Conservation (phyloP, 2,329 filamentous ascomycete species). For the Aurifilum marmelostoma region DNA sequence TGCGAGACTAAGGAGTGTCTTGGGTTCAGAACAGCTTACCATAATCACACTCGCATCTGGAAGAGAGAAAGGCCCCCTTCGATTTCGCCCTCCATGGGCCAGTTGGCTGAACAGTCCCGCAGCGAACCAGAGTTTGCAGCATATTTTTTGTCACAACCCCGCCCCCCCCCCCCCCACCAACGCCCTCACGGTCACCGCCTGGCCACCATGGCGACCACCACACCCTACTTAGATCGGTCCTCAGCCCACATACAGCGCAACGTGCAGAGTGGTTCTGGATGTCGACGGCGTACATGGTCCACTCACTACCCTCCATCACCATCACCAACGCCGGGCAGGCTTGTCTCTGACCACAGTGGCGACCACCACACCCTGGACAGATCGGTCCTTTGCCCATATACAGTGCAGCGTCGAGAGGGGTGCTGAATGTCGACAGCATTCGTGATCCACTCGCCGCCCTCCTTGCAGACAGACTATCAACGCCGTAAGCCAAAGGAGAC, state of each 20-base stretch:
- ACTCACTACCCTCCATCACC: background rate
- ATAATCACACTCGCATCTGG: background rate
- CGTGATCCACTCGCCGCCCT: background rate
- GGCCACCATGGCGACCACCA: background rate
- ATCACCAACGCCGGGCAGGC: background rate
- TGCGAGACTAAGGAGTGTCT: background rate
- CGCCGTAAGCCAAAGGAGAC: background rate
- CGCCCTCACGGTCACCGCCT: background rate
- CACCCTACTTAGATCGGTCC: background rate
- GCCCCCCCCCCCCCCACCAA: background rate
- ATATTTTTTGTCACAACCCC: background rate
- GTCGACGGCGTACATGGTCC: background rate
- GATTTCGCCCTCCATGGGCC: background rate
- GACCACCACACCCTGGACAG: background rate
- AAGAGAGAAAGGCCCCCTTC: background rate
- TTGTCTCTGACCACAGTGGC: background rate
- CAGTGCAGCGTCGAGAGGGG: background rate
- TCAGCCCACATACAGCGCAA: background rate
- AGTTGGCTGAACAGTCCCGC: background rate
- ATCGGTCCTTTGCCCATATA: background rate
- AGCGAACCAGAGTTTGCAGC: background rate
- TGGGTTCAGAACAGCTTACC: background rate
- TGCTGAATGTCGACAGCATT: background rate
- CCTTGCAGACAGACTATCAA: constrained; percentile 3
- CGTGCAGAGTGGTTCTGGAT: background rate